Conservation (phyloP, 257 asterid genomes). For the Echites panduratus region DNA sequence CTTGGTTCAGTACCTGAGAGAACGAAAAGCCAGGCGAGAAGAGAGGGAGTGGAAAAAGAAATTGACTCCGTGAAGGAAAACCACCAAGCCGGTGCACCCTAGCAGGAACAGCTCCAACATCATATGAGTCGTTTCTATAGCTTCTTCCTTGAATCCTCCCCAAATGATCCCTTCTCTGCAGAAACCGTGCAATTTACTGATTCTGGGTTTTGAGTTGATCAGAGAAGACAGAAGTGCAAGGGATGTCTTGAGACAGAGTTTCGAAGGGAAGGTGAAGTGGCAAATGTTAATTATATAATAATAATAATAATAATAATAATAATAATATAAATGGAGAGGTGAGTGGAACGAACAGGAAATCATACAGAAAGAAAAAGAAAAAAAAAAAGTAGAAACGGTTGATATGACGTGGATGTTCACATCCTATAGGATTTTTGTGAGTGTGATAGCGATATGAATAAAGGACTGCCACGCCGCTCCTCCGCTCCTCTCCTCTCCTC, state of each 20-base stretch:
- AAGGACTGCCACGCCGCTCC: not conserved
- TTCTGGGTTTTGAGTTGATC: too few relatives aligned
- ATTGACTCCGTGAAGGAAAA: conserved; percentile 61
- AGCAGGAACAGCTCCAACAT: conserved; percentile 54
- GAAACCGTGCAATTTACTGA: not conserved
- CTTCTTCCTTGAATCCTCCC: too few relatives aligned
- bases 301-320: too few relatives aligned
- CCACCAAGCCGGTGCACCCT: conserved; percentile 65
- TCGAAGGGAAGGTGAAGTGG: not conserved
- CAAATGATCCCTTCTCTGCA: not conserved
- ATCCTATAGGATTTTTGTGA: not conserved
- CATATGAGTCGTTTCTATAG: too few relatives aligned
- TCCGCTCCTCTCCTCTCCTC: not conserved
- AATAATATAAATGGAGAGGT: too few relatives aligned
- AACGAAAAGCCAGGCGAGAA: conserved; percentile 35
- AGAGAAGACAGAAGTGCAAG: not conserved
- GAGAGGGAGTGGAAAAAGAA: conserved; percentile 54
- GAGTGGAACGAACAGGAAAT: too few relatives aligned
- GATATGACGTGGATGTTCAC: conserved; percentile 14
- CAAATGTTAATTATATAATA: too few relatives aligned
- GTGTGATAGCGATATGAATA: not conserved
- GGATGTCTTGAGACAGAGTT: not conserved
- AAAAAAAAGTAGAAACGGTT: not conserved
- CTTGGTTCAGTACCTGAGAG: conserved; percentile 35
- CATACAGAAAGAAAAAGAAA: too few relatives aligned